A percentile compares a stretch with the other conserved stretches of the same genome.
Evolutionary conservation across 139 green algal genomes (phyloP).

Genomic region (Ettlia oleoabundans): DNA sequence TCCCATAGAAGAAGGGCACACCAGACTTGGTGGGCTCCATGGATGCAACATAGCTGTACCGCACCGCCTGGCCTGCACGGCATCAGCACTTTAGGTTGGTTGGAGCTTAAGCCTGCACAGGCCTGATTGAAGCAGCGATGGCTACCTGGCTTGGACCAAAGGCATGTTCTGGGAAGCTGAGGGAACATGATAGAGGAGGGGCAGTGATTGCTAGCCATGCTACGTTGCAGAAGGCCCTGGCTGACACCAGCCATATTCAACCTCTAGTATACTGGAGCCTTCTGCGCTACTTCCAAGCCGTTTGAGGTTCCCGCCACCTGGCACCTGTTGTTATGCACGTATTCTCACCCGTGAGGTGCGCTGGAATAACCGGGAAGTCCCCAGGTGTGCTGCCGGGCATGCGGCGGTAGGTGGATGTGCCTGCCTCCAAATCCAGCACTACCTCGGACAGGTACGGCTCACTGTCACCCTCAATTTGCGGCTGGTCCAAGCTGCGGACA

Average conservation of each 20-base stretch:
- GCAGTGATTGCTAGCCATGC: neutral
- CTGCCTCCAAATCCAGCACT: constrained; percentile 58
- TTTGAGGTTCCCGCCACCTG: neutral
- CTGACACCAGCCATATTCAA: neutral
- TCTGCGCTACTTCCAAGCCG: neutral
- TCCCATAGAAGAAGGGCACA: constrained; percentile 50
- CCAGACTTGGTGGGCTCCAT: constrained; percentile 29
- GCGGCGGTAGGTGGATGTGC: constrained; percentile 8
- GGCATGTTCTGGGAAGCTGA: neutral
- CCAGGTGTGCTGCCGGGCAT: constrained; percentile 34
- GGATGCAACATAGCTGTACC: constrained; percentile 40
- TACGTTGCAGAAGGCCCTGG: neutral
- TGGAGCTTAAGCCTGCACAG: too few relatives aligned
- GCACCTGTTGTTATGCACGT: neutral
- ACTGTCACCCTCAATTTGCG: neutral
- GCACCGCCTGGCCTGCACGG: constrained; percentile 42
- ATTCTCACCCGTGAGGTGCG: neutral
- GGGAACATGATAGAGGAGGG: neutral
- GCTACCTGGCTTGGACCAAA: neutral
- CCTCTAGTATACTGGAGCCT: neutral
- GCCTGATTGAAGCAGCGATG: too few relatives aligned
- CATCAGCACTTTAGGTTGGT: too few relatives aligned
- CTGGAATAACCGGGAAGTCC: constrained; percentile 64
- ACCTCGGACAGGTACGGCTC: constrained; percentile 39
- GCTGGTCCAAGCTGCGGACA: constrained; percentile 54